Evolutionary conservation across 768 basidiomycete species (phyloP), one percentile per base, ranked within the genome.

Genomic region (Melanogaster broomeanus): DNA sequence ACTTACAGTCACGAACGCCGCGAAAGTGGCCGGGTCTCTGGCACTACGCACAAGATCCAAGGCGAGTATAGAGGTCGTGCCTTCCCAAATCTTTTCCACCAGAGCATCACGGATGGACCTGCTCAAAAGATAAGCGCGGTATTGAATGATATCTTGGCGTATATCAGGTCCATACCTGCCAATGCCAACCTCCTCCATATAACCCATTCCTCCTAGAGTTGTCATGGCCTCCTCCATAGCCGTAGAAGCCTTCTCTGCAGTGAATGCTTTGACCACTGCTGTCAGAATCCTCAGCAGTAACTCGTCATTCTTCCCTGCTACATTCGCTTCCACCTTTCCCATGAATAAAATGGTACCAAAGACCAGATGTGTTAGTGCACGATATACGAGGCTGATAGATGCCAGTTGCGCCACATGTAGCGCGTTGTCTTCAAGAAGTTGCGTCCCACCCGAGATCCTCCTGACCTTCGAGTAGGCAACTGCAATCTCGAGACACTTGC

Each of bases 71-170:
- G 79, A 80, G 13, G 77, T 75, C 0, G 88, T 88, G 0, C 87
- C 88, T 67, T 91, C 90, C 88, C 89, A 91, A 37, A 92, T 89
- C 59, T 84, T 87, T 69, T 91, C 90, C 12, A 90, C 90, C 8
- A 87, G 62, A 3, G 75, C 74, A 69, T 91, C 89, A 4, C 84
- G 72, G 25, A 92, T 85, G 13, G 80, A 59, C 33, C 80, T 79
- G 48, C 21, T 39, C 48, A 25, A 2, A 24, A 40, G 34, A 15
- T 16, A 13, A 31, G 35, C 24, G 13, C 37, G 25, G 47, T 9
- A 19, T 18, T 3, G n/a, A 28, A 8, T 24, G 4, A 8, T 15
- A 12, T 5, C 28, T 35, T 19, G 28, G 49, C n/a, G 33, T 44
- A 30, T 25, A n/a, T 6, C n/a, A 18, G 33, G 13, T 11, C 53